phyloP scores from a whole-genome alignment of 202 grass and related monocot genomes.

The Bolboschoenoplectus hybrid region DNA sequence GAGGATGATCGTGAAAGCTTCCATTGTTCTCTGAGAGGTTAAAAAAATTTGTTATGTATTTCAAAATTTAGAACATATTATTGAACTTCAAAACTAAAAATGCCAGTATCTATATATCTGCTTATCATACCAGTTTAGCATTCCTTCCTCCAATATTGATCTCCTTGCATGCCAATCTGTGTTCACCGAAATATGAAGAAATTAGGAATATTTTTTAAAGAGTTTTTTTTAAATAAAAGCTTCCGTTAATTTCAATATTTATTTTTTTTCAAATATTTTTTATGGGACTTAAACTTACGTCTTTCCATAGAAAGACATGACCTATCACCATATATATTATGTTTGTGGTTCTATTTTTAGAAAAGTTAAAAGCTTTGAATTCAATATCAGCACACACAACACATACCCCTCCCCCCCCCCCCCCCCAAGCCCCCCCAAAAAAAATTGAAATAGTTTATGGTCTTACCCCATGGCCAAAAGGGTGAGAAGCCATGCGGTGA shows the following conservation, averaged over 20 bases:
- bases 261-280: no score
- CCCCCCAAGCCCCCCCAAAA: not conserved
- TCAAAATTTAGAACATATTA: not conserved
- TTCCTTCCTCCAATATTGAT: conserved; percentile 68
- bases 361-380: not conserved
- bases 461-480: conserved; percentile 71
- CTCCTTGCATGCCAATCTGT: conserved; percentile 76
- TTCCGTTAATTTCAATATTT: no score
- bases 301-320: no score
- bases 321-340: no score
- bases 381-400: not conserved
- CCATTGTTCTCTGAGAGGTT: conserved; percentile 71
- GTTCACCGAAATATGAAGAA: not conserved
- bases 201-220: not conserved
- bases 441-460: not conserved
- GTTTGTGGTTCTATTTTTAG: no score
- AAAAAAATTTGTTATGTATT: not conserved
- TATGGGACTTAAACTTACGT: no score
- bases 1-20: conserved; percentile 75
- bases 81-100: not conserved
- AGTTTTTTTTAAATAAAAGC: no score
- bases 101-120: not conserved
- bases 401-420: not conserved
- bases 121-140: conserved; percentile 57
- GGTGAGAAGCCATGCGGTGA: conserved; percentile 71